Evolutionary conservation across 768 basidiomycete genomes (phyloP).

Genomic region (Phylloporus rhodoxanthus): DNA sequence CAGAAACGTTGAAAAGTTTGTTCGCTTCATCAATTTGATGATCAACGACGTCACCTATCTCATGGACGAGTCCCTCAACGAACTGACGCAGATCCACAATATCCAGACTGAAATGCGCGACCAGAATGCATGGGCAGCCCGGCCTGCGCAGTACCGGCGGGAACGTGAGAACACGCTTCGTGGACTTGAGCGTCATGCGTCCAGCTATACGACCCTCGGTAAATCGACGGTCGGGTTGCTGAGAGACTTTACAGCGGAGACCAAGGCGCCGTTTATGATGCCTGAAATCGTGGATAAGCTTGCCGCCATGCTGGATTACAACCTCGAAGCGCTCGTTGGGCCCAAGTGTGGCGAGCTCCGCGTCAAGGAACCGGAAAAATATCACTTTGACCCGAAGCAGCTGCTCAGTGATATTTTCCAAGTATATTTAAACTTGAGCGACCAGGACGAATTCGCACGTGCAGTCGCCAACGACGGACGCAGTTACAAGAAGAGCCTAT

Average conservation of each 20-base stretch:
- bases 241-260: slow-evolving; percentile 87
- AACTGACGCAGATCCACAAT: slow-evolving; percentile 81
- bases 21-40: slow-evolving; percentile 94
- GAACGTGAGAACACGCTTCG: slow-evolving; percentile 78
- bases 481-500: slow-evolving; percentile 80
- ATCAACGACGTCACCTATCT: slow-evolving; percentile 99
- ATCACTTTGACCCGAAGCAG: slow-evolving; percentile 78
- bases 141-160: slow-evolving; percentile 65
- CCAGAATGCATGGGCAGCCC: slow-evolving; percentile 59
- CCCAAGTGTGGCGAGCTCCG: slow-evolving; percentile 82
- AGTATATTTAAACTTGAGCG: slow-evolving; percentile 84
- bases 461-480: slow-evolving; percentile 93
- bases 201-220: slow-evolving; percentile 81
- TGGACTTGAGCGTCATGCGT: slow-evolving; percentile 77
- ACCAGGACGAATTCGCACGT: slow-evolving; percentile 68
- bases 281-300: slow-evolving; percentile 93
- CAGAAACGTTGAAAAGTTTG: slow-evolving; percentile 88
- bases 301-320: slow-evolving; percentile 96
- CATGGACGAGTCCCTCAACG: slow-evolving; percentile 90
- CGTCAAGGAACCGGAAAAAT: slow-evolving; percentile 82
- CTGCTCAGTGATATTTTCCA: slow-evolving; percentile 84
- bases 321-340: slow-evolving; percentile 82
- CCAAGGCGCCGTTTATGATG: slow-evolving; percentile 89
- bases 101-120: slow-evolving; percentile 85
- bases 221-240: slow-evolving; percentile 86